Base-by-base conservation (phyloP, 2,329 filamentous ascomycete genomes). In the Aschersonia sp. region DNA sequence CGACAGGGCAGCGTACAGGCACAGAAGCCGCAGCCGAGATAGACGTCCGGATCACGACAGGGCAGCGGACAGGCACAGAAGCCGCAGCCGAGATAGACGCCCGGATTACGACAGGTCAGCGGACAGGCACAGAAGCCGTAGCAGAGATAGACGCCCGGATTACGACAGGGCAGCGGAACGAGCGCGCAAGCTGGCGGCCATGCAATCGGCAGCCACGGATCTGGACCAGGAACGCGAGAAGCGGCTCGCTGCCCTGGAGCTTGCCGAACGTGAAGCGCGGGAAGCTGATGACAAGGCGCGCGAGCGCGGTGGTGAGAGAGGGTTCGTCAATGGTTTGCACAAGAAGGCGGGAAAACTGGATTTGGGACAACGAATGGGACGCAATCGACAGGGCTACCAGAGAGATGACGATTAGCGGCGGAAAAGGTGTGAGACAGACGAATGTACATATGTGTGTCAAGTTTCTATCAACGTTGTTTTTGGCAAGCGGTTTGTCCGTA, bases 211-310 rank as follows among this genome's bases (percentile, higher is more conserved):
- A 31, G 84, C 84, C 4, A 73, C 72, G 1, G 77, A 83, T 9
- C 69, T 94, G 45, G 85, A 91, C 55, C 60, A 70, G n/a, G 80
- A 84, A 54, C 80, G 88, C 32, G 77, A 77, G 53, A 73, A 75
- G 50, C 77, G 87, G 30, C 68, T 94, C 7, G 76, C 78, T 0
- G 78, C 78, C 1, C 66, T 89, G 20, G 80, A 78, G 30, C 76
- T 78, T 52, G 72, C 72, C 51, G 87, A 94, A 55, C 73, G 75
- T 45, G 69, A 68, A 20, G 75, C 80, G 43, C 72, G 74, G 9
- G 80, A 85, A 51, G 76, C 77, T 1, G 87, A 94, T 47, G 78
- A 88, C 31, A 68, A 62, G 51, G 76, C 75, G 29, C 70, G 84
- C 49, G 72, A 79, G 57, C 77, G 77, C 47, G 80, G 75, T 4